phyloP scores from a whole-genome alignment of 352 stramenopile species.

The Globisporangium sylvaticum region DNA sequence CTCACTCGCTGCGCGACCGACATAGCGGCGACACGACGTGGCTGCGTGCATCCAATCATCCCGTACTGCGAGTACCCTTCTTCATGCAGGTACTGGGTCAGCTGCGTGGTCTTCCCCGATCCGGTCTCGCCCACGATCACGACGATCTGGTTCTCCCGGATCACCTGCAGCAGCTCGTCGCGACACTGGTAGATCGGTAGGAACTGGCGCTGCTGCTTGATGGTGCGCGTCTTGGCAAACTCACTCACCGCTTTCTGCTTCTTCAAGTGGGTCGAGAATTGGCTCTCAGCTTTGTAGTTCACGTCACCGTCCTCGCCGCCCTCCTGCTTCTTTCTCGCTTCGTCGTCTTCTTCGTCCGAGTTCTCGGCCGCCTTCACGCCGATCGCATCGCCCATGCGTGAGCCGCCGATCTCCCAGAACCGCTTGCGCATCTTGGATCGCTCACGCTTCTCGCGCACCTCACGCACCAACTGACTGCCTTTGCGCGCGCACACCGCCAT shows the following conservation, averaged over 20 bases:
- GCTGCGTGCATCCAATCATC: conserved; percentile 96
- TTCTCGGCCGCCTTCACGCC: conserved; percentile 74
- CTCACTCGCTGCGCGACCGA: conserved; percentile 98
- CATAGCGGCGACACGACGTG: conserved; percentile 98
- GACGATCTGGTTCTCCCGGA: conserved; percentile 98
- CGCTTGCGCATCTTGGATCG: conserved; percentile 94
- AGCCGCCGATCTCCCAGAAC: conserved; percentile 98
- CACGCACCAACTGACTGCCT: conserved; percentile 83
- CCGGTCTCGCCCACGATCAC: conserved; percentile 98
- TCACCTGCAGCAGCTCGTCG: conserved; percentile 95
- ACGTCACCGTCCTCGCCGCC: conserved; percentile 41
- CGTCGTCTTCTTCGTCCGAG: conserved; percentile 59
- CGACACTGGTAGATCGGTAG: conserved; percentile 95
- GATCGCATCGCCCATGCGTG: conserved; percentile 95
- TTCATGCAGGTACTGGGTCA: conserved; percentile 95
- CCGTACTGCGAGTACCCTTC: conserved; percentile 88
- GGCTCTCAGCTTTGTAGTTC: conserved; percentile 94
- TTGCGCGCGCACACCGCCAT: conserved; percentile 94
- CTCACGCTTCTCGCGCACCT: conserved; percentile 77
- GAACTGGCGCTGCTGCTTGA: conserved; percentile 95
- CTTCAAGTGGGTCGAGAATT: conserved; percentile 94
- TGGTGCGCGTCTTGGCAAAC: conserved; percentile 96
- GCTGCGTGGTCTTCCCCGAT: conserved; percentile 97
- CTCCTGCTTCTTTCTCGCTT: conserved; percentile 27
- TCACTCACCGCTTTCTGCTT: conserved; percentile 89